A percentile compares a stretch with the other conserved stretches of the same genome.
phyloP scores from a whole-genome alignment of 2,329 filamentous ascomycete genomes.

The Hypoxylon sp. region DNA sequence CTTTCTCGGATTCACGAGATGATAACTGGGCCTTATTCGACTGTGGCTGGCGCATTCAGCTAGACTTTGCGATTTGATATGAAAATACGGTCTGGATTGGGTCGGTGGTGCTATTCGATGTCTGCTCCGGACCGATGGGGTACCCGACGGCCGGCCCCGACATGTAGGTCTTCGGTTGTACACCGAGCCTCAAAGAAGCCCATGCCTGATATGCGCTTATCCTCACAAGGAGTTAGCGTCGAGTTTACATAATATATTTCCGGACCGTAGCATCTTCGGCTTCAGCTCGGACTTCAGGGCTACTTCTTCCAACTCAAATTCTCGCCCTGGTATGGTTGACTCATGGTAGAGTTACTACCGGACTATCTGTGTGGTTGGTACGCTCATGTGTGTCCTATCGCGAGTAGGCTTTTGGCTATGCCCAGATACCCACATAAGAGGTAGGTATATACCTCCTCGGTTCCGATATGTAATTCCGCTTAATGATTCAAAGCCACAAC shows the following conservation, averaged over 20 bases:
- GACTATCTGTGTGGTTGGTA: constrained; percentile 3
- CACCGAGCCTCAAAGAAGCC: background rate
- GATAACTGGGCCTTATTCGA: background rate
- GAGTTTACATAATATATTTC: constrained; percentile 18
- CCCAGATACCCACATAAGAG: background rate
- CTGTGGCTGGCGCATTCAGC: background rate
- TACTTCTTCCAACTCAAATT: constrained; percentile 5
- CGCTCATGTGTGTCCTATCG: constrained; percentile 4
- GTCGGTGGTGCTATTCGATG: background rate
- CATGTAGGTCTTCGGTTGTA: background rate
- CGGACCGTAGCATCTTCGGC: background rate
- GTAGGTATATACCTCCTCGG: background rate
- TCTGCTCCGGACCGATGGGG: constrained; percentile 2
- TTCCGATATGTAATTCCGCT: background rate
- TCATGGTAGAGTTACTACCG: background rate
- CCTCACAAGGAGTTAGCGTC: constrained; percentile 5
- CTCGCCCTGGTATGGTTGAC: background rate
- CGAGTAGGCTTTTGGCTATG: background rate
- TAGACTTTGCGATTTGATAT: background rate
- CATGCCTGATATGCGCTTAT: background rate
- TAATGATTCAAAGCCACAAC: background rate
- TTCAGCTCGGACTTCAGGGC: constrained; percentile 4
- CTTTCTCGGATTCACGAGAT: background rate
- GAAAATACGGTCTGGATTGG: background rate
- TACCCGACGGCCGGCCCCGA: background rate